Base-by-base conservation (phyloP, 1,139 yeast genomes). In the Debaryomycetaceae sp. region DNA sequence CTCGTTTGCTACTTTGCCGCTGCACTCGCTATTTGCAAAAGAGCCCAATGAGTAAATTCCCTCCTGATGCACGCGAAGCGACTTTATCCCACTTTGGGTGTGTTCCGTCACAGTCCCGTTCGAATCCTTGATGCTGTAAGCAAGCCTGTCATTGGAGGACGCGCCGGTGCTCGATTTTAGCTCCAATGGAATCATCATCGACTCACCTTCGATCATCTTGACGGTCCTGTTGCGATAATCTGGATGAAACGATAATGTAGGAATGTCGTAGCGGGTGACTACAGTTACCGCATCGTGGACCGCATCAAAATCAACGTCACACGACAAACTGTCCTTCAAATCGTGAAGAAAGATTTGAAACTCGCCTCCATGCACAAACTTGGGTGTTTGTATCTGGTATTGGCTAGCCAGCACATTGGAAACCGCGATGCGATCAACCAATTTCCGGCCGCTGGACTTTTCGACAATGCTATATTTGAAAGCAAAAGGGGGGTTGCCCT, bases 401-500 rank as follows among this genome's bases (percentile, higher is more conserved):
- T 18, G 16, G 4, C 43, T 42, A 25, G 64, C 52, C 0, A 51
- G 56, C 23, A 82, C 71, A 22, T 70, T 65, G n/a, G 60, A 57
- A 6, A 71, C 53, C 31, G 57, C 63, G 5, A 75, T 61, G 4
- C 42, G 31, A 27, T 71, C 71, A 11, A 78, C 53, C 20, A 86
- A 59, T 15, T 44, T 40, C 25, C 49, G 48, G 3, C 50, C 51
- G 1, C 57, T 39, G 3, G 37, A 29, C 2, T 36, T 29, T 42
- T 84, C 89, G 21, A 60, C 32, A 18, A 65, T 50, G 9, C 53
- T 51, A 52, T 88, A 88, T 18, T 65, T 67, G 37, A 91, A 66
- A 3, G 70, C 60, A 44, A 82, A 85, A 2, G 97, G 97, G 1
- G 83, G 75, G 41, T 79, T 78, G 8, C 98, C 98, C 30, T 71